Base-by-base conservation (phyloP, 768 basidiomycete species). In the Lanmaoa rubissima region DNA sequence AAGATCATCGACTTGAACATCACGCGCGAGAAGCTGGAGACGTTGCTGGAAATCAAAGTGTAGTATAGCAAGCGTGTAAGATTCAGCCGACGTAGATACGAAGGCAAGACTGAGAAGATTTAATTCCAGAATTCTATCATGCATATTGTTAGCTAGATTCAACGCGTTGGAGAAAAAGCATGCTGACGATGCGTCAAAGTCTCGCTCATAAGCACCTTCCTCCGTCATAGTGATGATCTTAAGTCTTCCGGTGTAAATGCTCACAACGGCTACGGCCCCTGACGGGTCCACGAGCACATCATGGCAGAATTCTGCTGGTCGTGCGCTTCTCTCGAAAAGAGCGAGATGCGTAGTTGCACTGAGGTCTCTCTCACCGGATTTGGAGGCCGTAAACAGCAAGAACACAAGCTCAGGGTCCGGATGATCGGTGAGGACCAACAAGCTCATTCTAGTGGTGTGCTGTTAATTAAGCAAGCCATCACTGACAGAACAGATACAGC, bases 371-470 rank as follows among this genome's bases (percentile, higher is more conserved):
- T 67, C 68, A 19, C 73, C 74, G 41, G 57, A 65, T 13, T 70
- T 65, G 35, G 75, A 67, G 38, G 77, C 74, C 3, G 69, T 68
- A 65, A 85, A 88, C 4, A 74, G 67, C 40, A 93, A 74, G 60
- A 91, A 76, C 36, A 92, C 69, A 13, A 92, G 76, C 57, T 85
- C 83, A 10, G 90, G 87, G 35, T 88, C 82, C 1, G 90, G 90
- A 62, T 91, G 89, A 57, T 88, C 88, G 0, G 87, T 80, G 66
- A 92, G 77, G 34, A 90, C 77, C 21, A 90, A 68, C 14, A 92
- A 31, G 77, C 78, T 61, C 72, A 75, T 36, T 64, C 58, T 42
- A 74, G 74, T 53, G 73, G 75, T 73, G 63, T 64, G 60, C 57
- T 62, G 51, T 57, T n/a, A 34, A 58, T 51, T 14, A 50, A 54